These are phyloP conservation scores for Raffaelea arxii DNA, from an alignment of 2,329 filamentous ascomycete species.

Conservation along the genomic window DNA sequence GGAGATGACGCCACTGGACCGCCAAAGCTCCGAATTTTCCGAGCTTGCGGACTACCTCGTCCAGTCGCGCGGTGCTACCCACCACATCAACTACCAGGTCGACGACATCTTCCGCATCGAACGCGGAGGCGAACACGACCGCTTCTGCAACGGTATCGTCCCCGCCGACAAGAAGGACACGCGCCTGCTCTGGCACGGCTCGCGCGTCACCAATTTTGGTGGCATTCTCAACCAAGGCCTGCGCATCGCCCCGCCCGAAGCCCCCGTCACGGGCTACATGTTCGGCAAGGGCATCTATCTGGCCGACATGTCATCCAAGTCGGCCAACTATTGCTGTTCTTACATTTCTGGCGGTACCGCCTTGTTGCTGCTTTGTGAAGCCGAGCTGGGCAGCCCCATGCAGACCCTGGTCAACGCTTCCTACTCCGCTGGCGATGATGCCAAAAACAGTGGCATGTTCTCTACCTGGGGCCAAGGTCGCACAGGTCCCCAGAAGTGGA, in stretches of 20 bases:
- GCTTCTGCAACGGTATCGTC: constrained; percentile 50
- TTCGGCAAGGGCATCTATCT: constrained; percentile 87
- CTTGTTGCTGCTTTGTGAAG: constrained; percentile 74
- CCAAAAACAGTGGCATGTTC: constrained; percentile 47
- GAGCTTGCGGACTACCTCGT: constrained; percentile 58
- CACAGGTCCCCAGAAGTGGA: constrained; percentile 60
- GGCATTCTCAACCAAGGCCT: constrained; percentile 82
- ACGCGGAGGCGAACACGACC: constrained; percentile 59
- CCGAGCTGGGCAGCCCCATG: constrained; percentile 69
- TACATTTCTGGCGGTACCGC: constrained; percentile 56
- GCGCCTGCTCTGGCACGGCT: constrained; percentile 81
- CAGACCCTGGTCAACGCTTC: constrained; percentile 48
- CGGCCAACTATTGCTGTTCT: constrained; percentile 64
- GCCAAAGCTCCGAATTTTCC: constrained; percentile 49
- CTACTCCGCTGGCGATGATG: constrained; percentile 54
- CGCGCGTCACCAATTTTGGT: constrained; percentile 72
- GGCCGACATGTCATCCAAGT: constrained; percentile 77
- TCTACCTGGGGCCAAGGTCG: constrained; percentile 63
- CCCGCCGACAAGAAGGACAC: constrained; percentile 34
- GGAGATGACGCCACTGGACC: constrained; percentile 64
- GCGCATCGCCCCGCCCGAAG: constrained; percentile 80
- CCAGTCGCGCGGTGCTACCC: constrained; percentile 57
- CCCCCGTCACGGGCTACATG: constrained; percentile 73
- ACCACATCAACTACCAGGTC: constrained; percentile 49
- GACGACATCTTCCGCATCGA: constrained; percentile 77